Conservation (phyloP, 78 protist species). For the Corallochytrium limacisporum region DNA sequence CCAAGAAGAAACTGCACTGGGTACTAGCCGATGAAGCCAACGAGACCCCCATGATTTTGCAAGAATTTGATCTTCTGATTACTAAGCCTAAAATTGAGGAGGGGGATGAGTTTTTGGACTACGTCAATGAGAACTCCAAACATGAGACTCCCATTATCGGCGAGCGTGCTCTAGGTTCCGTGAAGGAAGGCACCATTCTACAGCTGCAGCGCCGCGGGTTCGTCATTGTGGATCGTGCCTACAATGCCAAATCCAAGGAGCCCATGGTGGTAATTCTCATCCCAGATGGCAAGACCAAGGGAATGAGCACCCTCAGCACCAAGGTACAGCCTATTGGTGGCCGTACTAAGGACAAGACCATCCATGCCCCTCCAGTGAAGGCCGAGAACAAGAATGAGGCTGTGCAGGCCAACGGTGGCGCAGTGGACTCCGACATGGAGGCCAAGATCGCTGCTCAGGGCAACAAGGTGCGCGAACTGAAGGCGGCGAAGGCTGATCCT, state of each 20-base stretch:
- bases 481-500: background rate
- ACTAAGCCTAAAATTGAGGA: background rate
- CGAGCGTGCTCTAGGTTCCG: too few species aligned
- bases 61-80: background rate
- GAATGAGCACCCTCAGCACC: background rate
- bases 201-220: slow-evolving; percentile 6
- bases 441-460: slow-evolving; percentile 6
- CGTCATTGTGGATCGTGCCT: background rate
- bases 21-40: slow-evolving; percentile 23
- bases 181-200: background rate
- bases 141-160: too few species aligned
- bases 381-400: background rate
- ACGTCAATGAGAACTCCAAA: background rate
- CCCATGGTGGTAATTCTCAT: background rate
- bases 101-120: background rate
- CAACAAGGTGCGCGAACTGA: slow-evolving; percentile 5
- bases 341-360: background rate
- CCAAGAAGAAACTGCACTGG: slow-evolving; percentile 83
- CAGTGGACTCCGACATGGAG: background rate
- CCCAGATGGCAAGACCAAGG: slow-evolving; percentile 4
- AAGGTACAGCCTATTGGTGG: background rate
- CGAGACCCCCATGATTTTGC: background rate
- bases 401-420: background rate
- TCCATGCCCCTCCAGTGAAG: background rate
- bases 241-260: background rate